These are phyloP conservation scores for Aspergillus hortae DNA, from an alignment of 2,329 filamentous ascomycete genomes.

Conservation along the genomic window DNA sequence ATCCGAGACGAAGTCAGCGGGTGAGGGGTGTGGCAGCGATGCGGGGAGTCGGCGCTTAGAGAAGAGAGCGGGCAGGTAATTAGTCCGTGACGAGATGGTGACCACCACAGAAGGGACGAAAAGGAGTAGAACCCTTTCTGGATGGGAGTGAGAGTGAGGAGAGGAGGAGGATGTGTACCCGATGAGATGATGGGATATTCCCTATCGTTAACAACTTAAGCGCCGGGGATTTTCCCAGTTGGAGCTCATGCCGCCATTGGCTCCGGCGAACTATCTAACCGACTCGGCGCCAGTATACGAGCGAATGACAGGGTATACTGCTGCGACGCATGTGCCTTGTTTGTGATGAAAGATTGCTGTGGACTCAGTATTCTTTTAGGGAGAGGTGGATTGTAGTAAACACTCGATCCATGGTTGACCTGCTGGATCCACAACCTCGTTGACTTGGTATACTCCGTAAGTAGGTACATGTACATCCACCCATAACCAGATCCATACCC, in stretches of 20 bases:
- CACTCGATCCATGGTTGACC: too few species aligned
- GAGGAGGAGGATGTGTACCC: neutral
- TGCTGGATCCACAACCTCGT: too few species aligned
- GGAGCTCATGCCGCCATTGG: conserved; percentile 14
- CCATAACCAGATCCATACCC: too few species aligned
- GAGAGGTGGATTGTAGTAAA: too few species aligned
- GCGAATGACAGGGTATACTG: neutral
- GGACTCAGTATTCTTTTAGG: too few species aligned
- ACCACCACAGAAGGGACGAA: neutral
- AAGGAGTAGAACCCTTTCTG: neutral
- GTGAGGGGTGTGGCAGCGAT: neutral
- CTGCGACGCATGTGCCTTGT: too few species aligned
- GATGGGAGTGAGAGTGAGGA: neutral
- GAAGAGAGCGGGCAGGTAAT: neutral
- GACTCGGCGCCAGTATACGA: conserved; percentile 4
- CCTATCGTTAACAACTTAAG: conserved; percentile 1
- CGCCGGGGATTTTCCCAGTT: conserved; percentile 13
- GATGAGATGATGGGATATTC: neutral
- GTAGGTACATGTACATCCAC: too few species aligned
- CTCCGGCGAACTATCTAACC: neutral
- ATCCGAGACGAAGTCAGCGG: too few species aligned
- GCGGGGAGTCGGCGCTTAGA: neutral
- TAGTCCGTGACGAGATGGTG: neutral
- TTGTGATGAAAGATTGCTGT: too few species aligned
- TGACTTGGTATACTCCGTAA: too few species aligned